A percentile compares a stretch with the other conserved stretches of the same genome.
phyloP scores from a whole-genome alignment of 2,329 filamentous ascomycete genomes.

The Sporothrix brasiliensis region DNA sequence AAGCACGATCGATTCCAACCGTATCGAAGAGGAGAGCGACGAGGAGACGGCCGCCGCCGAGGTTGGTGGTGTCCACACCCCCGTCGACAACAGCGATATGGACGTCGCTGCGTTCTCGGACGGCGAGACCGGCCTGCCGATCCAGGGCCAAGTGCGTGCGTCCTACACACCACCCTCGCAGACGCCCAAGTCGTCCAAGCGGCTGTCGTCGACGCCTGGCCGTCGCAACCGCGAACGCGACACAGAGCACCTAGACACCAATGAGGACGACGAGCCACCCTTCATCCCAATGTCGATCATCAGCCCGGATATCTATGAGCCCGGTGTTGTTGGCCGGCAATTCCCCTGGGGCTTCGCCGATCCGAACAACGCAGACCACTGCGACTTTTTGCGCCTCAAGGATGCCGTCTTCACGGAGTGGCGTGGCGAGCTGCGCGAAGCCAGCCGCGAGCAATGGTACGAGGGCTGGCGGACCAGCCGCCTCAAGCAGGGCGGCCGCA shows the following conservation, averaged over 20 bases:
- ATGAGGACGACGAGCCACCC: constrained; percentile 60
- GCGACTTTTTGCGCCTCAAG: constrained; percentile 88
- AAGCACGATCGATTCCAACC: constrained; percentile 53
- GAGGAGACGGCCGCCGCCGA: constrained; percentile 38
- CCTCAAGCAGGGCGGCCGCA: constrained; percentile 55
- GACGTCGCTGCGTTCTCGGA: constrained; percentile 41
- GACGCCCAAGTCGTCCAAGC: constrained; percentile 47
- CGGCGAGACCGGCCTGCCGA: constrained; percentile 42
- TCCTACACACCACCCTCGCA: constrained; percentile 27
- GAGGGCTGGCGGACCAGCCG: constrained; percentile 86
- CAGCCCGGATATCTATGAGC: constrained; percentile 89
- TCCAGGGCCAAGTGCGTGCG: constrained; percentile 37
- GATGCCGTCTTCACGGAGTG: constrained; percentile 93
- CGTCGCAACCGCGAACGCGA: constrained; percentile 53
- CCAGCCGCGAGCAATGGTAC: constrained; percentile 90
- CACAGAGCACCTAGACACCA: constrained; percentile 50
- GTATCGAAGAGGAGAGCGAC: constrained; percentile 62
- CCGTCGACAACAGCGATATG: constrained; percentile 35
- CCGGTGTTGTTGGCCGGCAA: constrained; percentile 74
- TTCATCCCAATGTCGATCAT: constrained; percentile 90
- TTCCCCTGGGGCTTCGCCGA: constrained; percentile 98
- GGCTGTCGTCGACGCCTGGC: constrained; percentile 52
- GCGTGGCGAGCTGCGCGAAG: constrained; percentile 86
- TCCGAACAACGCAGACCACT: constrained; percentile 87
- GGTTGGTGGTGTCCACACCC: constrained; percentile 33